Base-by-base conservation (phyloP, 2,329 filamentous ascomycete genomes). In the Sordariomycetes sp. region DNA sequence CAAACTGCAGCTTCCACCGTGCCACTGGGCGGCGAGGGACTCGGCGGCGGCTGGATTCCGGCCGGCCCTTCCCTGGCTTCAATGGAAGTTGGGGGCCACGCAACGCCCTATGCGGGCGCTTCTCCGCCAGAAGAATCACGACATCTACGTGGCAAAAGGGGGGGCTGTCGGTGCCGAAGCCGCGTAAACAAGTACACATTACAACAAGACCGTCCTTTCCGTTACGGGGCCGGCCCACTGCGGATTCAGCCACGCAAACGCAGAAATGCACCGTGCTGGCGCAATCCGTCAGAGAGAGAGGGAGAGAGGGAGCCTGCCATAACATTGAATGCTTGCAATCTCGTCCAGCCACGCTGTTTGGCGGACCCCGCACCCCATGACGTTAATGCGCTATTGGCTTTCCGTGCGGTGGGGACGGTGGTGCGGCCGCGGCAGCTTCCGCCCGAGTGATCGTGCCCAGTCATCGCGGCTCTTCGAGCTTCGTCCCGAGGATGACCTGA, bases 91-190 rank as follows among this genome's bases (percentile, higher is more conserved):
- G 22, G 24, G 34, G 32, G 52, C 32, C 40, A 46, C 14, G 16
- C 35, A 25, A 55, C 34, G 40, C 53, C 32, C 53, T 22, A 35
- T 55, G 53, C 32, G 12, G 32, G n/a, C 53, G n/a, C n/a, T 40
- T 25, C 53, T 24, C 32, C 40, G n/a, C 35, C 11, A 54, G 32
- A 35, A 20, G 40, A 53, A 32, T 43, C 53, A 43, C 35, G 35
- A 43, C 53, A 55, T 55, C 53, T 24, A 55, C 53, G 53, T 55
- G 53, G 53, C 53, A 43, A 55, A 25, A 24, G 35, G 35, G n/a
- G n/a, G n/a, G n/a, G 32, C 2, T 24, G 34, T 34, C 28, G 52
- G 34, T 25, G 11, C 28, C 28, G 28, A 32, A 32, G 28, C 10
- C 18, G 37, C 11, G 18, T 16, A 6, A n/a, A 16, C 8, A 16